Conservation (phyloP, 2,329 filamentous ascomycete species). For the Paraconiothyrium sp. region DNA sequence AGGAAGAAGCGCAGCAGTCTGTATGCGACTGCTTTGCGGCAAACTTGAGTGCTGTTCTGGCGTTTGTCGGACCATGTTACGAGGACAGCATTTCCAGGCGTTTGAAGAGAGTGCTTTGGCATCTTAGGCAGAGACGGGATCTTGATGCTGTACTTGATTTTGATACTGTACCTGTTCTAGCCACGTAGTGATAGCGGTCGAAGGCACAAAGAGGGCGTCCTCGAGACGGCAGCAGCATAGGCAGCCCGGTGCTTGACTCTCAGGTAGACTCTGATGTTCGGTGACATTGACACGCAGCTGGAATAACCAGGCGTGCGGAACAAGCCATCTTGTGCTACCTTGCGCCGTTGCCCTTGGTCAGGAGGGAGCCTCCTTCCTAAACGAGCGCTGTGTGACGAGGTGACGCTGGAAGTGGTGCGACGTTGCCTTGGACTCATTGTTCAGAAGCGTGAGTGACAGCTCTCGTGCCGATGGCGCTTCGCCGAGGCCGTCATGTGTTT, state of each 20-base stretch:
- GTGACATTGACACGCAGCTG: slow-evolving; percentile 12
- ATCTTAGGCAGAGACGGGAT: not conserved
- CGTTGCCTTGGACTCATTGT: slow-evolving; percentile 18
- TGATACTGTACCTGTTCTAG: not conserved
- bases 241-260: not conserved
- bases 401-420: slow-evolving; percentile 22
- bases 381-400: slow-evolving; percentile 17
- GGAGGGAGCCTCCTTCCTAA: slow-evolving; percentile 7
- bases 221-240: not conserved
- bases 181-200: not conserved
- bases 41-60: not conserved
- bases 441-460: slow-evolving; percentile 12
- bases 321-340: slow-evolving; percentile 10
- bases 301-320: slow-evolving; percentile 6
- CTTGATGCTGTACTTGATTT: not conserved
- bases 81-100: slow-evolving; percentile 6
- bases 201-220: not conserved
- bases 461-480: not conserved
- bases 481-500: not conserved
- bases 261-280: slow-evolving; percentile 1
- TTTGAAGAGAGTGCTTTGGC: slow-evolving; percentile 2
- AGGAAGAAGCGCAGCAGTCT: not conserved
- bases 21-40: not conserved
- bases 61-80: not conserved
- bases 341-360: not conserved